phyloP scores from a whole-genome alignment of 345 rosid genomes.

The Eucalyptus pumila region DNA sequence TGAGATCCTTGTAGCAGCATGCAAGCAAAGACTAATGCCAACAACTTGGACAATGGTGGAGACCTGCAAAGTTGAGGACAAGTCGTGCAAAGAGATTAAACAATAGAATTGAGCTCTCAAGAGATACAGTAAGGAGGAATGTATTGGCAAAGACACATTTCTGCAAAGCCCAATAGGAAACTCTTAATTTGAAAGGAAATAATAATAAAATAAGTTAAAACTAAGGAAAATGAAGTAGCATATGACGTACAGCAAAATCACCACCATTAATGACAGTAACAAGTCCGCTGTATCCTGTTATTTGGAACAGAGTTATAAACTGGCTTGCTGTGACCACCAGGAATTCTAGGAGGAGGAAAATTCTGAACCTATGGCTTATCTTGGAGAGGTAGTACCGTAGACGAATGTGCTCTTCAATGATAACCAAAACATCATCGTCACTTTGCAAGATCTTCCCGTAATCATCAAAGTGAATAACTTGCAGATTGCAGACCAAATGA shows the following conservation, averaged over 20 bases:
- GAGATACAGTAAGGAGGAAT: background rate
- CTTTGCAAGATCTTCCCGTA: conserved; percentile 57
- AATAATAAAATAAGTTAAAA: background rate
- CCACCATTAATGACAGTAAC: conserved; percentile 67
- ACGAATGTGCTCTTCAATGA: conserved; percentile 67
- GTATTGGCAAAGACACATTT: background rate
- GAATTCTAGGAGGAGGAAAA: conserved; percentile 72
- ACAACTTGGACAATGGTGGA: conserved; percentile 78
- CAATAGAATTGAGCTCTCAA: background rate
- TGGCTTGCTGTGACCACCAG: conserved; percentile 70
- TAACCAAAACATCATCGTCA: conserved; percentile 49
- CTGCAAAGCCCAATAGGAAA: background rate
- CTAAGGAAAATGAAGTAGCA: background rate
- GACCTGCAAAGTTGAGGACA: conserved; percentile 22
- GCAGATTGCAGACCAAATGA: conserved; percentile 85
- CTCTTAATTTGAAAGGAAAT: background rate
- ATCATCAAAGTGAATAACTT: conserved; percentile 83
- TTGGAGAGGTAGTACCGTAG: conserved; percentile 71
- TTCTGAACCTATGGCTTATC: conserved; percentile 93
- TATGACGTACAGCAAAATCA: conserved; percentile 71
- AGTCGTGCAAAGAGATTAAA: background rate
- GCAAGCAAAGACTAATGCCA: conserved; percentile 67
- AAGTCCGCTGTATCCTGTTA: conserved; percentile 53
- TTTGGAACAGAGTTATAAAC: conserved; percentile 61
- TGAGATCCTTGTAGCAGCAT: conserved; percentile 86